Percentiles rank a stretch among this genome's conserved stretches.
Evolutionary conservation across 345 rosid species (phyloP).

Genomic region (Hypericum perforatum): DNA sequence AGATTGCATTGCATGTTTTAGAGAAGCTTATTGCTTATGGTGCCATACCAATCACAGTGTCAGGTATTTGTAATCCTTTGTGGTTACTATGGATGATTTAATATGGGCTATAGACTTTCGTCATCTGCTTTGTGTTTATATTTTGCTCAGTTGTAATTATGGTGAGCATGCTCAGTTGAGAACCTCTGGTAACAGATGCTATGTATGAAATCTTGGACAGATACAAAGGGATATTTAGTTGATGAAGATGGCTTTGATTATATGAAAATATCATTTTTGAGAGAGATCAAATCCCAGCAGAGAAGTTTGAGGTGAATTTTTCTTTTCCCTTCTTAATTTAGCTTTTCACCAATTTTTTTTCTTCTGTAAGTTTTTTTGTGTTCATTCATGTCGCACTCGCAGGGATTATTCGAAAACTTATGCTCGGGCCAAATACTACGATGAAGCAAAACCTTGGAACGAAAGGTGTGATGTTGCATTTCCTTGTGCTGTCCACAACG

Average conservation of each 20-base stretch:
- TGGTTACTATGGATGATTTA: constrained; percentile 2
- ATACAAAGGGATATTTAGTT: constrained; percentile 90
- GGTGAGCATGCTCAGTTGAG: not conserved
- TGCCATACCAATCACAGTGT: constrained; percentile 79
- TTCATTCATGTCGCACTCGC: constrained; percentile 21
- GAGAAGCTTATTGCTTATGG: constrained; percentile 97
- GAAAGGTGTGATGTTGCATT: constrained; percentile 94
- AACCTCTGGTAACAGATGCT: constrained; percentile 7
- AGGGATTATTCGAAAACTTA: constrained; percentile 99
- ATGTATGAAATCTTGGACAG: constrained; percentile 33
- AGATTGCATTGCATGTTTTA: constrained; percentile 96
- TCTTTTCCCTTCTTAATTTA: not conserved
- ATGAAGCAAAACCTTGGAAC: constrained; percentile 92
- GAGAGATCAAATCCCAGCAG: constrained; percentile 93
- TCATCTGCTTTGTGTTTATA: no score
- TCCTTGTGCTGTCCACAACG: constrained; percentile 94
- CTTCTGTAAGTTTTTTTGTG: constrained; percentile 7
- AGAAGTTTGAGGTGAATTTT: constrained; percentile 73
- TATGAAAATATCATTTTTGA: constrained; percentile 86
- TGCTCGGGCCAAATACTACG: constrained; percentile 89
- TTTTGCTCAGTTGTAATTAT: no score
- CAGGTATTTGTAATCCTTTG: constrained; percentile 38
- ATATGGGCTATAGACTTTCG: not conserved
- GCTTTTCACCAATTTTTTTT: constrained; percentile 5
- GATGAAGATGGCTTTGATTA: constrained; percentile 98